Conservation (phyloP, 805 yeast species). For the Candida fluviatilis region DNA sequence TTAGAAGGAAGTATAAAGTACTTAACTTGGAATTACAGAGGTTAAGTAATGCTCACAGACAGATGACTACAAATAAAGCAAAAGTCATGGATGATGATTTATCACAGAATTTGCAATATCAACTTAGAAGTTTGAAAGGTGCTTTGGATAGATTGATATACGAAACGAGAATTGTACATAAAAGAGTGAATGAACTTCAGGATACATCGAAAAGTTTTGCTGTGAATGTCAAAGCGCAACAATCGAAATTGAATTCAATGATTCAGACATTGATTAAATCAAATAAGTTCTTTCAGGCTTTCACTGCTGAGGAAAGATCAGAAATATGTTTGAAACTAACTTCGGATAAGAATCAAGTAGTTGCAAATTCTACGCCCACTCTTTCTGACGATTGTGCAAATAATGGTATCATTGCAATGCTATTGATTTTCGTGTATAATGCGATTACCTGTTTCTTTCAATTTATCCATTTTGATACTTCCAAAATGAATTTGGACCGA, state of each 20-base stretch:
- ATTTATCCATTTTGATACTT: conserved; percentile 34
- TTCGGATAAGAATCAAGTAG: conserved; percentile 15
- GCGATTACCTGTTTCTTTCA: conserved; percentile 27
- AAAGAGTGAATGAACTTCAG: conserved; percentile 38
- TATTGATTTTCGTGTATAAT: conserved; percentile 32
- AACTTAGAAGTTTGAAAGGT: conserved; percentile 26
- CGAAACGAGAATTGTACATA: conserved; percentile 37
- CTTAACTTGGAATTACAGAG: conserved; percentile 29
- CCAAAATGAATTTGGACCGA: conserved; percentile 40
- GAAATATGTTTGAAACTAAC: conserved; percentile 24
- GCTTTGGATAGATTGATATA: conserved; percentile 36
- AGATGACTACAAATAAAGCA: conserved; percentile 20
- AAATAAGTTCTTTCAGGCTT: conserved; percentile 28
- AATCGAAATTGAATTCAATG: conserved; percentile 19
- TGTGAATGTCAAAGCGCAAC: conserved; percentile 23
- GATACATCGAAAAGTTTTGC: conserved; percentile 26
- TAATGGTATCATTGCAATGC: conserved; percentile 14
- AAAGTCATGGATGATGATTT: conserved; percentile 28
- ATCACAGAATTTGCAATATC: conserved; percentile 21
- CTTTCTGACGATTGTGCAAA: background rate
- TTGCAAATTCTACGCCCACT: background rate
- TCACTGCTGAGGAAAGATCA: conserved; percentile 25
- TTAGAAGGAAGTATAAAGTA: conserved; percentile 19
- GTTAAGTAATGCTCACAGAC: conserved; percentile 22
- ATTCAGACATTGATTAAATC: conserved; percentile 25